Evolutionary conservation across 371 early-diverging fungal species (phyloP).

Genomic region (Rhizopus stolonifer): DNA sequence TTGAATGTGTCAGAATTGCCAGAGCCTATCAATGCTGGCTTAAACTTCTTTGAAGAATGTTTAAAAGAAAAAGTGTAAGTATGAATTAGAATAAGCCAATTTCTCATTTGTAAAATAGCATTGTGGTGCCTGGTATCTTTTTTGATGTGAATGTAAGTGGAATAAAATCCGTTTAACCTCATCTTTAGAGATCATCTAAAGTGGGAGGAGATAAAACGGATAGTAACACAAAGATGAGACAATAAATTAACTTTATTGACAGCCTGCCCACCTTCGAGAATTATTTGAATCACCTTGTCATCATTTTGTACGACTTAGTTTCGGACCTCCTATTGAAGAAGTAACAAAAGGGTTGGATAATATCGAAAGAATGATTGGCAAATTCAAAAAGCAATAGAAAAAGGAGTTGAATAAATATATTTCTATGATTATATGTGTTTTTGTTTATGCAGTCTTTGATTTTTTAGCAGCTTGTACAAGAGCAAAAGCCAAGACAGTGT

Average conservation of each 20-base stretch:
- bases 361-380: constrained; percentile 20
- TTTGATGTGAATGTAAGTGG: constrained; percentile 53
- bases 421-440: too few relatives aligned
- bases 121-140: constrained; percentile 53
- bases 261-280: constrained; percentile 55
- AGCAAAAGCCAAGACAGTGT: constrained; percentile 59
- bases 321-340: constrained; percentile 54
- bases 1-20: constrained; percentile 43
- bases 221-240: too few relatives aligned
- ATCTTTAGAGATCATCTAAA: too few relatives aligned
- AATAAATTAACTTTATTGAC: too few relatives aligned
- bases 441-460: constrained; percentile 12
- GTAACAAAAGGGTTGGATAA: constrained; percentile 36
- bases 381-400: constrained; percentile 1
- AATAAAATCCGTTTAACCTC: not conserved
- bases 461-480: constrained; percentile 31
- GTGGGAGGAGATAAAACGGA: too few relatives aligned
- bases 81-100: not conserved
- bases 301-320: constrained; percentile 51
- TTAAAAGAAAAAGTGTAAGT: constrained; percentile 51
- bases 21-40: constrained; percentile 48
- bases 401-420: too few relatives aligned
- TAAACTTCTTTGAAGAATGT: constrained; percentile 54
- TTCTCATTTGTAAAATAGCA: constrained; percentile 12
- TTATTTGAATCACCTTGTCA: constrained; percentile 54